Evolutionary conservation across 2,329 filamentous ascomycete genomes (phyloP).

Genomic region (Furcasterigmium sp.): DNA sequence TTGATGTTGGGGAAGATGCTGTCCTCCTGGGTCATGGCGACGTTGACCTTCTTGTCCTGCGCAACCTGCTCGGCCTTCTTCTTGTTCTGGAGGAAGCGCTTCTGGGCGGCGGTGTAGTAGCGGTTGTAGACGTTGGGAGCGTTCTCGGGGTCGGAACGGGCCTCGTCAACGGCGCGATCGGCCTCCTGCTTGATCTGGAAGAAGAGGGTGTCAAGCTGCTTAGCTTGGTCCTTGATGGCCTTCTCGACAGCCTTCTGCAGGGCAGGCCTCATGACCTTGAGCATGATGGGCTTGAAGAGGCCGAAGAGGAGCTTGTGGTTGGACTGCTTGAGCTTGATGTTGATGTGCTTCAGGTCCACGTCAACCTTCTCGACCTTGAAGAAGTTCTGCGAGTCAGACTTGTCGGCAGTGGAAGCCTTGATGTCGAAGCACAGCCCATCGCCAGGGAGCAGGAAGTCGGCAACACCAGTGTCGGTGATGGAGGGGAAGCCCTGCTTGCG

Average conservation of each 20-base stretch:
- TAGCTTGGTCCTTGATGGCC: conserved; percentile 78
- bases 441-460: conserved; percentile 83
- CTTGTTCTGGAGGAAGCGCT: conserved; percentile 69
- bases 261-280: conserved; percentile 77
- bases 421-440: conserved; percentile 89
- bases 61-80: conserved; percentile 62
- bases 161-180: conserved; percentile 62
- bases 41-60: conserved; percentile 69
- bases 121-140: conserved; percentile 80
- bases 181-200: conserved; percentile 81
- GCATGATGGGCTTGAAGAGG: conserved; percentile 79
- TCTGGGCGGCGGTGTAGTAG: conserved; percentile 72
- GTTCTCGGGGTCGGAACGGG: conserved; percentile 64
- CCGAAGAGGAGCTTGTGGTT: conserved; percentile 89
- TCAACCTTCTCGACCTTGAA: conserved; percentile 92
- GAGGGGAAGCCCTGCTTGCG: conserved; percentile 90
- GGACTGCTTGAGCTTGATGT: conserved; percentile 89
- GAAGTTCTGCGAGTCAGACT: conserved; percentile 72
- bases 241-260: conserved; percentile 87
- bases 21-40: conserved; percentile 81
- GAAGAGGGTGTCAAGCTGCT: conserved; percentile 65
- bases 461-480: conserved; percentile 80
- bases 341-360: conserved; percentile 74
- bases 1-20: conserved; percentile 84
- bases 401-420: conserved; percentile 75